These are phyloP conservation scores for Phytopythium oedochilum DNA, from an alignment of 352 stramenopile species.

Conservation along the genomic window DNA sequence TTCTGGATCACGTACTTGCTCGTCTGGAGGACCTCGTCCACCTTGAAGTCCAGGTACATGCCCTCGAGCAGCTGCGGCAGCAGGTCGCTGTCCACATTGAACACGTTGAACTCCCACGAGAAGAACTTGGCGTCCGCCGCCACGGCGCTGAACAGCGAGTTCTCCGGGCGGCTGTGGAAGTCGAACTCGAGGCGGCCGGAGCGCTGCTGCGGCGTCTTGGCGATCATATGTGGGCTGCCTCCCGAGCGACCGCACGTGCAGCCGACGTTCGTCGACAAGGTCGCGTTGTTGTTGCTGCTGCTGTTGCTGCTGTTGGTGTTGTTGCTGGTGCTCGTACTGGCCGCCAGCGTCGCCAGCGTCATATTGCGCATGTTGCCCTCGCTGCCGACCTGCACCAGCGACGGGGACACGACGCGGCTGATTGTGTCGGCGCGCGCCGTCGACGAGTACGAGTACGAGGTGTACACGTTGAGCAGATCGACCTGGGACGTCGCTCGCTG, in stretches of 20 bases:
- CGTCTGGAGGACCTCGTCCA: constrained; percentile 57
- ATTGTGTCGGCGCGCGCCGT: constrained; percentile 3
- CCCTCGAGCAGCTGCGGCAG: constrained; percentile 58
- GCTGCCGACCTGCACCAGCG: not conserved
- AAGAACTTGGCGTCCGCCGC: constrained; percentile 15
- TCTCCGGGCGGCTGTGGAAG: constrained; percentile 6
- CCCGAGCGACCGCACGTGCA: constrained; percentile 2
- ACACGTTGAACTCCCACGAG: constrained; percentile 84
- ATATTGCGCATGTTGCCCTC: constrained; percentile 1
- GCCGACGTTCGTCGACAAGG: not conserved
- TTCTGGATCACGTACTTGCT: constrained; percentile 57
- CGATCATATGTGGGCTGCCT: not conserved
- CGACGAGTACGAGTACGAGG: constrained; percentile 46
- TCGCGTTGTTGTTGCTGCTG: not conserved
- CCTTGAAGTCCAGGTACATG: constrained; percentile 75
- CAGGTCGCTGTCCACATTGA: constrained; percentile 40
- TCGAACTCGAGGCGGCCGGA: constrained; percentile 7
- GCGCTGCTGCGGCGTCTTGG: constrained; percentile 5
- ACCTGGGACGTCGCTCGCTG: constrained; percentile 71
- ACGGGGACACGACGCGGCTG: not conserved
- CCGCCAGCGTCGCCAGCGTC: constrained; percentile 4
- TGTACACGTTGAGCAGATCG: constrained; percentile 75
- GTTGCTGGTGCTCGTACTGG: not conserved
- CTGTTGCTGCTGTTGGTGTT: not conserved
- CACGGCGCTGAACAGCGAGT: constrained; percentile 5